Conservation (phyloP, 352 stramenopile genomes). For the Globisporangium parvum region DNA sequence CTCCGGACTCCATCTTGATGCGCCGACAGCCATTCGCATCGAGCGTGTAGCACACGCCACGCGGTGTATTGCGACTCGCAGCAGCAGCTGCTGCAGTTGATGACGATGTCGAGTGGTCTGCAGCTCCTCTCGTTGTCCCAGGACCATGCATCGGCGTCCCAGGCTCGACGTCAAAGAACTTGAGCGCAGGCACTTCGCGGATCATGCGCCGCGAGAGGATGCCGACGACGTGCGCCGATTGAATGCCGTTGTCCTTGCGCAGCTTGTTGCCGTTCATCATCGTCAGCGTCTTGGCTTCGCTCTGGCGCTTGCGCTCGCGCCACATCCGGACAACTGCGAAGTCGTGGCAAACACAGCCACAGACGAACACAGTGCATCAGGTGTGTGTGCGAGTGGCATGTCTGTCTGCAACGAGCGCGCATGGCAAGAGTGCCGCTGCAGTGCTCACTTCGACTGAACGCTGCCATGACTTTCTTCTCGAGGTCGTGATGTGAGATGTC, state of each 20-base stretch:
- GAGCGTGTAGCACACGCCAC: conserved; percentile 72
- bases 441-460: conserved; percentile 48
- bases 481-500: conserved; percentile 19
- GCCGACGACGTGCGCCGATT: conserved; percentile 63
- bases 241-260: conserved; percentile 41
- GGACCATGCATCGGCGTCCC: background rate
- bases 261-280: conserved; percentile 52
- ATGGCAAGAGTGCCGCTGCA: background rate
- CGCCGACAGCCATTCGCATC: conserved; percentile 48
- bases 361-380: background rate
- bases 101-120: conserved; percentile 4
- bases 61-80: conserved; percentile 17
- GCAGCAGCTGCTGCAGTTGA: background rate
- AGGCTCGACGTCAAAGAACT: conserved; percentile 66
- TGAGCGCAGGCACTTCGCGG: conserved; percentile 61
- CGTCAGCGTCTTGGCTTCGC: conserved; percentile 40
- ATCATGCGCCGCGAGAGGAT: conserved; percentile 74
- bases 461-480: conserved; percentile 37
- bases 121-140: background rate
- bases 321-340: conserved; percentile 51
- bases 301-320: conserved; percentile 44
- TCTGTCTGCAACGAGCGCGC: background rate
- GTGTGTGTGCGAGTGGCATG: background rate
- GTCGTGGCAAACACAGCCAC: background rate
- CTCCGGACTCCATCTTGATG: conserved; percentile 65